Conservation (phyloP, 2,329 filamentous ascomycete genomes). For the Ceratocystiopsis brevicomis region DNA sequence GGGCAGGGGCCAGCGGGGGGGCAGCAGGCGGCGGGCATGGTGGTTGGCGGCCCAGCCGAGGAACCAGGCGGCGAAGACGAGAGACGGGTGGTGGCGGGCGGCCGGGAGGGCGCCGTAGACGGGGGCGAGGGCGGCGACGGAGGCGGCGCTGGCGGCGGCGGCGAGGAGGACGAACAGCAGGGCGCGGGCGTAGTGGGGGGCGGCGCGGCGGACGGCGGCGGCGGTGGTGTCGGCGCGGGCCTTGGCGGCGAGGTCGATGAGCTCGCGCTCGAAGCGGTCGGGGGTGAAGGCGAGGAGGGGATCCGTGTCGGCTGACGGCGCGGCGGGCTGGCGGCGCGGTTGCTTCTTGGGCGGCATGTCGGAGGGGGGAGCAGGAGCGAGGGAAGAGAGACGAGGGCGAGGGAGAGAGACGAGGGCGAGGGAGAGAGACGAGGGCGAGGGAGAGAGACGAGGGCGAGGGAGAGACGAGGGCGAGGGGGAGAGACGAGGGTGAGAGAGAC, state of each 20-base stretch:
- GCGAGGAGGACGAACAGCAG: conserved; percentile 32
- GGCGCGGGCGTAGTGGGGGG: conserved; percentile 22
- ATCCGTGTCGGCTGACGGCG: not conserved
- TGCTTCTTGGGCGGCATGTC: conserved; percentile 6
- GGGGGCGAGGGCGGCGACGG: conserved; percentile 60
- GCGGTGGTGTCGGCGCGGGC: conserved; percentile 17
- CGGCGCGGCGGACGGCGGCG: conserved; percentile 19
- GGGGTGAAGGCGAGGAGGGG: conserved; percentile 22
- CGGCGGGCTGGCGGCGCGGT: not conserved
- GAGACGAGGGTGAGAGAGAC: too few species aligned
- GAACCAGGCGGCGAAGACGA: conserved; percentile 47
- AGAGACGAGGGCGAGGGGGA: too few species aligned
- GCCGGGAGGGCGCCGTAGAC: conserved; percentile 76
- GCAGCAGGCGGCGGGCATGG: conserved; percentile 29
- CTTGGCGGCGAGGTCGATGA: conserved; percentile 30
- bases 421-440: too few species aligned
- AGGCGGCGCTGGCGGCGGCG: conserved; percentile 49
- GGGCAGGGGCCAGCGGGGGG: conserved; percentile 24
- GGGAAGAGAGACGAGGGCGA: not conserved
- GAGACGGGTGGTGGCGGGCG: conserved; percentile 48
- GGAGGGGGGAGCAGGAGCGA: not conserved
- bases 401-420: too few species aligned
- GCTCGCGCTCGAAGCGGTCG: conserved; percentile 35
- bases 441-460: too few species aligned
- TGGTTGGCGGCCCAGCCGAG: conserved; percentile 53